Conservation (phyloP, 164 flowering plant genomes). For the Annona cherimola region DNA sequence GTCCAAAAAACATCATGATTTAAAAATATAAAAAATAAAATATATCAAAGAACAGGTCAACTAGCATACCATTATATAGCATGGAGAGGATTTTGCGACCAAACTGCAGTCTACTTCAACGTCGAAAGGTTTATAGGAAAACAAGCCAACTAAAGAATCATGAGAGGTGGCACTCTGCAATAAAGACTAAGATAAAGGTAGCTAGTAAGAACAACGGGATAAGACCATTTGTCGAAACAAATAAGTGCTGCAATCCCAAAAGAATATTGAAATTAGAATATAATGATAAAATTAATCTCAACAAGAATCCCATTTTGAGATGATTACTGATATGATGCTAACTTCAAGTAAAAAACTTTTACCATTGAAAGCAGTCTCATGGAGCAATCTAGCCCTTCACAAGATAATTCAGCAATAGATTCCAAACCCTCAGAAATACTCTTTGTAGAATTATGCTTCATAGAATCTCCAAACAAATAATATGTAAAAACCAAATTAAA, state of each 20-base stretch:
- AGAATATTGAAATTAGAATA: neutral
- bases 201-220: neutral
- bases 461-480: conserved; percentile 51
- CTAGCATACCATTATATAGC: conserved; percentile 81
- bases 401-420: conserved; percentile 84
- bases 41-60: neutral
- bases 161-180: conserved; percentile 76
- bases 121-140: conserved; percentile 85
- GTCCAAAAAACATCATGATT: conserved; percentile 20
- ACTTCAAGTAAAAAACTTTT: conserved; percentile 69
- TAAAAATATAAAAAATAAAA: conserved; percentile 12
- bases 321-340: conserved; percentile 79
- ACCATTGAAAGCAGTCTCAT: conserved; percentile 72
- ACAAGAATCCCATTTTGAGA: conserved; percentile 92
- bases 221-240: neutral
- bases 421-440: conserved; percentile 44
- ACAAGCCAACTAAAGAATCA: conserved; percentile 78
- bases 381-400: conserved; percentile 72
- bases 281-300: conserved; percentile 38
- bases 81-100: conserved; percentile 92
- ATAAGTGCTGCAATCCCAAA: neutral
- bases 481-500: too few relatives aligned
- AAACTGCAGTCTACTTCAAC: conserved; percentile 89
- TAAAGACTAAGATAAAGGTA: conserved; percentile 2
- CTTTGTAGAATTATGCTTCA: conserved; percentile 92